These are phyloP conservation scores for Macrolepiota fuliginosa DNA, from an alignment of 768 basidiomycete genomes.

Conservation along the genomic window DNA sequence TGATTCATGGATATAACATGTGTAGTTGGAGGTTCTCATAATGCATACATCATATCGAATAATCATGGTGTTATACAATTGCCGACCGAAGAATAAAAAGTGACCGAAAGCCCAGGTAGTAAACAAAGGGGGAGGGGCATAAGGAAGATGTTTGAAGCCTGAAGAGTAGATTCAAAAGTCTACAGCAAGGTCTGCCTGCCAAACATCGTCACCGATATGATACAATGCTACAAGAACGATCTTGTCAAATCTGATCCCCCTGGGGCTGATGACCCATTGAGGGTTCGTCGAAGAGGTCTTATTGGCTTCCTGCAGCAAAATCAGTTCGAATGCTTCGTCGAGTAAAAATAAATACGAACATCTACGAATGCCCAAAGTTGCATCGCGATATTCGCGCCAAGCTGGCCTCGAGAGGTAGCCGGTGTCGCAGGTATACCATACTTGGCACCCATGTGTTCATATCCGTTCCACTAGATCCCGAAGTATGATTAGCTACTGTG, in stretches of 20 bases:
- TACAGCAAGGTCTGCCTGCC: constrained; percentile 17
- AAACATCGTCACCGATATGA: constrained; percentile 14
- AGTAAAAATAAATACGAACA: background rate
- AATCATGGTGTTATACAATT: background rate
- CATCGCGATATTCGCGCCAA: constrained; percentile 35
- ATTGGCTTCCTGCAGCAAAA: background rate
- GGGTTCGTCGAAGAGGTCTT: constrained; percentile 15
- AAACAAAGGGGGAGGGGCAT: background rate
- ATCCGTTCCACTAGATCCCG: constrained; percentile 14
- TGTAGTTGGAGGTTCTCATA: too few species aligned
- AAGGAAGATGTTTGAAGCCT: too few species aligned
- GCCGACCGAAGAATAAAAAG: background rate
- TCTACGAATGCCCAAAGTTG: constrained; percentile 14
- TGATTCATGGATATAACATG: too few species aligned
- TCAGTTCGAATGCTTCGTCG: background rate
- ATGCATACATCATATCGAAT: background rate
- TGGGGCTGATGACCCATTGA: constrained; percentile 9
- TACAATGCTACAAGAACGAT: constrained; percentile 14
- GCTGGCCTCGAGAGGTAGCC: constrained; percentile 40
- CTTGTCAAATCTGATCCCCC: constrained; percentile 12
- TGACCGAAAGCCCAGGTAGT: background rate
- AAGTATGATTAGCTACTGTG: constrained; percentile 16
- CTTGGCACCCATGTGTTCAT: constrained; percentile 9
- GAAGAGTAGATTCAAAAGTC: constrained; percentile 1
- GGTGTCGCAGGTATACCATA: constrained; percentile 1